A percentile compares a stretch with the other conserved stretches of the same genome.
These are phyloP conservation scores for Termitomyces sp. DNA, from an alignment of 1,284 basidiomycete species.

Conservation along the genomic window DNA sequence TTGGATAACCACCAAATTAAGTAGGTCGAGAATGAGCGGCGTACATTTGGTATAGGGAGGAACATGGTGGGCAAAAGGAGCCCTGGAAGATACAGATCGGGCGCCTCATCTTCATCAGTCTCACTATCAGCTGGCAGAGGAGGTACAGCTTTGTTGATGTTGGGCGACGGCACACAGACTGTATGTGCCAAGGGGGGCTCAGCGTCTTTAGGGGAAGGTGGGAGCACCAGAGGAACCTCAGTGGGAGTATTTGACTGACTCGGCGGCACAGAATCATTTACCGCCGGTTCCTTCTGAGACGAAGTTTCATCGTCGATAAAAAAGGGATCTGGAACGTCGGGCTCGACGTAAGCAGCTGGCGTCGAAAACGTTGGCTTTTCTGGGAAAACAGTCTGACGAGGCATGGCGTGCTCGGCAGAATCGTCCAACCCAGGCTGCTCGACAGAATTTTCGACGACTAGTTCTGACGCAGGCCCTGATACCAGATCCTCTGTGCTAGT, in stretches of 20 bases:
- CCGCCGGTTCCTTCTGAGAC: conserved; percentile 24
- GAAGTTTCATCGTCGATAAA: conserved; percentile 44
- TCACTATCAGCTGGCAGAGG: conserved; percentile 37
- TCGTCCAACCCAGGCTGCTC: background rate
- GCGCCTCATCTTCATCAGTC: conserved; percentile 45
- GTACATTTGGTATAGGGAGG: conserved; percentile 78
- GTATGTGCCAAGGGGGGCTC: conserved; percentile 14
- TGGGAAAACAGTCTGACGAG: background rate
- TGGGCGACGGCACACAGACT: conserved; percentile 23
- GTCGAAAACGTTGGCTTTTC: conserved; percentile 22
- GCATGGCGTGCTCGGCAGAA: conserved; percentile 1
- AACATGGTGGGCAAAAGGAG: conserved; percentile 72
- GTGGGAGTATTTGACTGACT: conserved; percentile 26
- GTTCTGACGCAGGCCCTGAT: background rate
- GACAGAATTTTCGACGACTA: conserved; percentile 1
- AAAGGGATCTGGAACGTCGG: conserved; percentile 54
- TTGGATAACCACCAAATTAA: conserved; percentile 59
- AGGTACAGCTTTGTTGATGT: conserved; percentile 40
- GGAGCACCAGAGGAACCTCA: conserved; percentile 31
- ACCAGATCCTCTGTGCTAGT: background rate
- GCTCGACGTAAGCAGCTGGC: conserved; percentile 32
- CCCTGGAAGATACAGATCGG: conserved; percentile 54
- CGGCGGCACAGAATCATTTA: conserved; percentile 17
- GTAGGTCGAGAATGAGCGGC: conserved; percentile 45
- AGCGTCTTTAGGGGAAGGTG: conserved; percentile 13